phyloP scores from a whole-genome alignment of 805 yeast species.

The Danielia reshetovae region DNA sequence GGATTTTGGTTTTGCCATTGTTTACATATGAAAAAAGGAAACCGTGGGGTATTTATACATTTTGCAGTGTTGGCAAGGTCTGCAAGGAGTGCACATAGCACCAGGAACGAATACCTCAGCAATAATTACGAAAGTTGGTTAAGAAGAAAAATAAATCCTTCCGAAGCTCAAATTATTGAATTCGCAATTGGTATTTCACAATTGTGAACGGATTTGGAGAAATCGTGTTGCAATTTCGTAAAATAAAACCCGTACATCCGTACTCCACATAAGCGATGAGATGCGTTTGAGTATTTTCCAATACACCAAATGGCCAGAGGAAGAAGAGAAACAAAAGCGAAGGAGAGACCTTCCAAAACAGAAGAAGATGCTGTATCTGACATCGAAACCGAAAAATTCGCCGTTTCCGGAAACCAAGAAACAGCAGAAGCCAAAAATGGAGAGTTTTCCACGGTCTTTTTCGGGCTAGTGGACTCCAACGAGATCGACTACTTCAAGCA shows the following conservation, averaged over 20 bases:
- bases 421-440: slow-evolving; percentile 8
- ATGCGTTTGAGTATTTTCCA: slow-evolving; percentile 1
- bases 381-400: neutral
- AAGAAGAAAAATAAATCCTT: no score
- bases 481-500: slow-evolving; percentile 91
- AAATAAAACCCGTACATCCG: slow-evolving; percentile 1
- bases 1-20: neutral
- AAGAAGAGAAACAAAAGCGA: slow-evolving; percentile 37
- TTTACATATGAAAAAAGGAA: no score
- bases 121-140: no score
- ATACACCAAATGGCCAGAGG: slow-evolving; percentile 29
- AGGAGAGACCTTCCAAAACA: slow-evolving; percentile 17
- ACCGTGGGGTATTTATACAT: no score
- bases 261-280: neutral
- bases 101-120: no score
- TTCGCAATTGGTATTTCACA: no score
- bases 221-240: no score
- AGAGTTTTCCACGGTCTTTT: slow-evolving; percentile 48
- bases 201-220: no score
- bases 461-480: slow-evolving; percentile 78
- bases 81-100: no score
- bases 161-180: no score
- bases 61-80: no score
- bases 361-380: slow-evolving; percentile 7
- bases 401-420: slow-evolving; percentile 2